phyloP scores from a whole-genome alignment of 805 yeast species.

The Pichia rugopelliculosa region DNA sequence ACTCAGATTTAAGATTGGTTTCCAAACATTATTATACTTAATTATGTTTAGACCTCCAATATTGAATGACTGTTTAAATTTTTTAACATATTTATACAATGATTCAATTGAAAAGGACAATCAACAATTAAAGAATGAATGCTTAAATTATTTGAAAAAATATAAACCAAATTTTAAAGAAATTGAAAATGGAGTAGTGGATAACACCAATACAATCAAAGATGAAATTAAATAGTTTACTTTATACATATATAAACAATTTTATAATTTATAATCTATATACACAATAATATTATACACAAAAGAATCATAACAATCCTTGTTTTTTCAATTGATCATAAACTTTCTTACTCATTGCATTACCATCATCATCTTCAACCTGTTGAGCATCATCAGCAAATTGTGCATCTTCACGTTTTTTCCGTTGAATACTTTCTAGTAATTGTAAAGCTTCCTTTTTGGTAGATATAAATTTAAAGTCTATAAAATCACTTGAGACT shows the following conservation, averaged over 20 bases:
- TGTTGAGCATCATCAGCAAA: conserved; percentile 55
- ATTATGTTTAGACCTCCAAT: conserved; percentile 91
- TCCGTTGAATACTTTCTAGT: conserved; percentile 40
- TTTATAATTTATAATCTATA: too few species aligned
- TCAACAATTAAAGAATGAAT: conserved; percentile 43
- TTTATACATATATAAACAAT: not conserved
- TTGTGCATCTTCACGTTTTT: conserved; percentile 31
- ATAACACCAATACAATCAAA: not conserved
- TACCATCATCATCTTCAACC: conserved; percentile 89
- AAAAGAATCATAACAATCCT: conserved; percentile 69
- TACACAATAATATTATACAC: too few species aligned
- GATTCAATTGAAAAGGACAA: conserved; percentile 28
- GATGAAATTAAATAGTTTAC: not conserved
- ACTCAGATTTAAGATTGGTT: conserved; percentile 69
- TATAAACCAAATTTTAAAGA: conserved; percentile 27
- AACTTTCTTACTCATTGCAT: conserved; percentile 79
- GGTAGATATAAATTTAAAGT: conserved; percentile 56
- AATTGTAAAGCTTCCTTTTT: conserved; percentile 64
- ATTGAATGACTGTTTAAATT: conserved; percentile 42
- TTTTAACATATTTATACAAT: conserved; percentile 41
- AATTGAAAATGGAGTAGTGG: not conserved
- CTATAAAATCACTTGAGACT: conserved; percentile 37
- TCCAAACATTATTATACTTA: conserved; percentile 72
- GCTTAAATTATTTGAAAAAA: conserved; percentile 39
- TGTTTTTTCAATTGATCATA: conserved; percentile 82